Percentiles rank a stretch among this genome's conserved stretches.
Conservation (phyloP, 78 protist genomes). For the Dictyostelium discoideum region DNA sequence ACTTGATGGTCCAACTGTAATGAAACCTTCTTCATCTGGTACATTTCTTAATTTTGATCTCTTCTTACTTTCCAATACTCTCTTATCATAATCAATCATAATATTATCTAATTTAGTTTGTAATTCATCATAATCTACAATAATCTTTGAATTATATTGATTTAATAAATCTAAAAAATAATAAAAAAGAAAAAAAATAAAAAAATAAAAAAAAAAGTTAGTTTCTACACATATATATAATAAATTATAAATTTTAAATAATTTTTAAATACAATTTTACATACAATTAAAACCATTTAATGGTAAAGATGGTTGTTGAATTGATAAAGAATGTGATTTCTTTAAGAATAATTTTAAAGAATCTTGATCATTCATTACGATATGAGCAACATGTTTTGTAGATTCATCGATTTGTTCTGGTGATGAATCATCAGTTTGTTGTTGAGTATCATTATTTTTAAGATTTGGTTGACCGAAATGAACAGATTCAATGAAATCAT, state of each 20-base stretch:
- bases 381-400: constrained; percentile 19
- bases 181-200: background rate
- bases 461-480: constrained; percentile 6
- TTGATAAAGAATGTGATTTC: background rate
- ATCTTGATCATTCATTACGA: constrained; percentile 39
- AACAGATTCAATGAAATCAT: constrained; percentile 25
- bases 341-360: constrained; percentile 33
- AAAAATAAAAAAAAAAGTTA: background rate
- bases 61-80: background rate
- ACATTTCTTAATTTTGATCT: constrained; percentile 1
- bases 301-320: constrained; percentile 23
- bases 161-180: constrained; percentile 7
- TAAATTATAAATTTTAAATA: background rate
- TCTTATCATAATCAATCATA: constrained; percentile 64
- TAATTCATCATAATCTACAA: constrained; percentile 33
- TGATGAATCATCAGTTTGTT: background rate
- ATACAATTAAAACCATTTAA: constrained; percentile 44
- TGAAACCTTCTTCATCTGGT: constrained; percentile 72
- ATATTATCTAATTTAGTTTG: constrained; percentile 28
- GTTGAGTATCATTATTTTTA: background rate
- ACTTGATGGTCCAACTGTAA: constrained; percentile 30
- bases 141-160: constrained; percentile 23
- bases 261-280: too few species aligned
- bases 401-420: background rate
- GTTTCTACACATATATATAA: background rate